Conservation (phyloP, 2,329 filamentous ascomycete species). For the Tympanopsis confertula region DNA sequence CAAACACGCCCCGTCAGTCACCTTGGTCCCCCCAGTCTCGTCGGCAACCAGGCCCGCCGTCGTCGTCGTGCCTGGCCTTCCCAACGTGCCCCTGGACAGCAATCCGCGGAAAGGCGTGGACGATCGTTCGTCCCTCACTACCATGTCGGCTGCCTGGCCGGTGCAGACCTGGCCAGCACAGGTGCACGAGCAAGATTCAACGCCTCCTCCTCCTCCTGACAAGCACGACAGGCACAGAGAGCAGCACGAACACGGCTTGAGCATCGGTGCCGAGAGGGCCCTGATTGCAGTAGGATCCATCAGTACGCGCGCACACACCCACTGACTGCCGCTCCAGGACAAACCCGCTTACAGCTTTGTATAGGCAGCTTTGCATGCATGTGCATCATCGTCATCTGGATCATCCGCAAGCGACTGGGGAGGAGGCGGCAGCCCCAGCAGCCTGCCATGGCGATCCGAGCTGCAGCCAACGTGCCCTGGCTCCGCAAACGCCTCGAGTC, state of each 20-base stretch:
- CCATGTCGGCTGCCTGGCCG: neutral
- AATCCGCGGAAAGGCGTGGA: neutral
- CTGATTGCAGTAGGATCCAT: neutral
- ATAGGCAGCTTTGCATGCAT: neutral
- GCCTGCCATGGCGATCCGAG: neutral
- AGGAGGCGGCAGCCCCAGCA: neutral
- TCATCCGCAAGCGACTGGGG: neutral
- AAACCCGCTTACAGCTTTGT: neutral
- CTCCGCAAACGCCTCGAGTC: neutral
- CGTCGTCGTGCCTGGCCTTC: neutral
- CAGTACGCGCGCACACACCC: neutral
- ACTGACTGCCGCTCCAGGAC: neutral
- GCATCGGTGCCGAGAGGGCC: neutral
- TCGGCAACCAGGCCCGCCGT: neutral
- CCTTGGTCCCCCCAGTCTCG: neutral
- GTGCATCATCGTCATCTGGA: neutral
- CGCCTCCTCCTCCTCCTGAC: neutral
- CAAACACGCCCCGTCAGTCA: neutral
- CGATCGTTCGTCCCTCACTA: neutral
- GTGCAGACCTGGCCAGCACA: neutral
- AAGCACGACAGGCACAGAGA: neutral
- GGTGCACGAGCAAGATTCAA: neutral
- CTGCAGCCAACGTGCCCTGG: neutral
- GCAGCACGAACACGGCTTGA: neutral
- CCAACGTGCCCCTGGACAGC: neutral